These are phyloP conservation scores for Lentinula novae-zelandiae DNA, from an alignment of 1,284 basidiomycete species.

Conservation along the genomic window DNA sequence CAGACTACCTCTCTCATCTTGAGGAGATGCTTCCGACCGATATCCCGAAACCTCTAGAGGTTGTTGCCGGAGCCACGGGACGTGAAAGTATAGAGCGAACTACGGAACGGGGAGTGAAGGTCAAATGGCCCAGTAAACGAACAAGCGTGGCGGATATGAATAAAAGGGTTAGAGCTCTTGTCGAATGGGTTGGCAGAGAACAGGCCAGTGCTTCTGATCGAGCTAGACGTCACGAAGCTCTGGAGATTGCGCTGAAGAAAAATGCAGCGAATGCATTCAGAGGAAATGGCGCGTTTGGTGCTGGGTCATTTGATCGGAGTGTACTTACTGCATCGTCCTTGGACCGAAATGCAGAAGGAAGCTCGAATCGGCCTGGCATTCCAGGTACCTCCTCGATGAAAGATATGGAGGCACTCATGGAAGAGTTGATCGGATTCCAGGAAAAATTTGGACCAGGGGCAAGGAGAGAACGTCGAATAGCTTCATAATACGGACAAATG, in stretches of 20 bases:
- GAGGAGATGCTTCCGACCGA: constrained; percentile 80
- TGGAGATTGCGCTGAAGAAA: constrained; percentile 54
- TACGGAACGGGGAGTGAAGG: constrained; percentile 85
- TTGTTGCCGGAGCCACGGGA: constrained; percentile 42
- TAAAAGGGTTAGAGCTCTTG: constrained; percentile 86
- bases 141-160: constrained; percentile 97
- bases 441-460: constrained; percentile 70
- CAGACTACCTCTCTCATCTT: constrained; percentile 91
- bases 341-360: neutral
- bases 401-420: constrained; percentile 86
- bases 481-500: neutral
- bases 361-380: neutral
- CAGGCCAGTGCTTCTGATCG: constrained; percentile 77
- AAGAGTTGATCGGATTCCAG: constrained; percentile 83
- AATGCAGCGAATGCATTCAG: constrained; percentile 23
- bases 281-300: neutral
- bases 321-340: neutral
- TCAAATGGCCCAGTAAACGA: constrained; percentile 92
- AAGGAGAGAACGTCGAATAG: constrained; percentile 27
- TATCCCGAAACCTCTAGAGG: constrained; percentile 72
- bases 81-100: constrained; percentile 45
- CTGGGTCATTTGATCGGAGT: neutral
- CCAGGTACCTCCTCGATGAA: constrained; percentile 49
- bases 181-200: constrained; percentile 90
- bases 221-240: constrained; percentile 60